Base-by-base conservation (phyloP, 176 grass and related monocot genomes). In the Paspalum vaginatum region DNA sequence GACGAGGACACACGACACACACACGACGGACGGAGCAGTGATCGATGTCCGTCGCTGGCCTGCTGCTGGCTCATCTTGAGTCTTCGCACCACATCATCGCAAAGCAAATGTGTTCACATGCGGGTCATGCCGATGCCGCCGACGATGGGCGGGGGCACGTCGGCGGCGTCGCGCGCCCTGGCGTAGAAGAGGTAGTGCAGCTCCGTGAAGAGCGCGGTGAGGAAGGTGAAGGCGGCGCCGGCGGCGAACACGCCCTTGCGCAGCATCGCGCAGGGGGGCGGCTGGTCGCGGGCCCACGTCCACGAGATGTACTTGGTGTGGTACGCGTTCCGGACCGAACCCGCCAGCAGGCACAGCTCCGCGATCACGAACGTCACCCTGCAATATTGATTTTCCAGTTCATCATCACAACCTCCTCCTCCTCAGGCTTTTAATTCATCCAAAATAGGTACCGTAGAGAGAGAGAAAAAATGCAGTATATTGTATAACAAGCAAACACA, bases 171-270 rank as follows among this genome's bases (percentile, higher is more conserved):
- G 43, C 80, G 83, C 21, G 94, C 72, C 72, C 76, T 94, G 59
- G 89, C 70, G 70, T 81, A 98, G 85, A 84, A 90, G 79, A 90
- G 6, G 86, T 92, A 90, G 86, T 92, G 83, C 9, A 94, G 82
- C 85, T 91, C 80, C 48, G 65, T 8, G 43, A 97, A 75, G 77
- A 92, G 82, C 9, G 82, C 77, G 54, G 95, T 92, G 80, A 94
- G 93, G 80, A 94, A 88, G 68, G 91, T 71, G 88, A 94, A 98
- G 68, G 95, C 87, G 58, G 95, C 95, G 13, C 85, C 95, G 71
- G 92, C 95, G 54, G 67, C 89, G 72, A 98, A 98, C 41, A 98
- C 95, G 15, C 95, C 95, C 83, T 92, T 98, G 62, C 92, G 82
- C 27, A 98, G 80, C 61, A 77, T 90, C 10, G 79, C 68, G 79